Evolutionary conservation across 2,329 filamentous ascomycete genomes (phyloP).

Genomic region (Xylaria hypoxylon): DNA sequence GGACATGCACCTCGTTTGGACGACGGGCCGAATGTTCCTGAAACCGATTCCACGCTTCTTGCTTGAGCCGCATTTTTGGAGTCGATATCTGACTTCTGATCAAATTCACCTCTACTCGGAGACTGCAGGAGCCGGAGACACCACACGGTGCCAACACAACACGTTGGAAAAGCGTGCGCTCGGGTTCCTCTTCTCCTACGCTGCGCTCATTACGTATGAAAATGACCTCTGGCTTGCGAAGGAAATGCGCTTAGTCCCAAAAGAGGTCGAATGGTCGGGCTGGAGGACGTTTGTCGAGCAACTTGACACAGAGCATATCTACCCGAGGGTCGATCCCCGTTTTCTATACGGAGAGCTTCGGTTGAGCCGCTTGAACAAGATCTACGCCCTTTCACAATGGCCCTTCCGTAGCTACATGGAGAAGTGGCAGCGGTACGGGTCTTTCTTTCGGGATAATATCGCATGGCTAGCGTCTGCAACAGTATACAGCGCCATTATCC

Average conservation of each 20-base stretch:
- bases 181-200: constrained; percentile 56
- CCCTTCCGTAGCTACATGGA: not conserved
- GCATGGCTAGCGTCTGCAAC: constrained; percentile 54
- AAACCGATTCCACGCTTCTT: too few relatives aligned
- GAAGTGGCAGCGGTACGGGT: constrained; percentile 48
- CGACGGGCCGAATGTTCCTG: too few relatives aligned
- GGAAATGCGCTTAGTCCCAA: constrained; percentile 52
- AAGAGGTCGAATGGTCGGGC: not conserved
- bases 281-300: constrained; percentile 3
- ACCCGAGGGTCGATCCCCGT: too few relatives aligned
- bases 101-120: too few relatives aligned
- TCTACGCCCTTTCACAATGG: not conserved
- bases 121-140: too few relatives aligned
- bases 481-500: constrained; percentile 58
- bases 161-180: constrained; percentile 45
- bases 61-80: too few relatives aligned
- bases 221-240: constrained; percentile 56
- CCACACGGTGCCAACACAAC: not conserved
- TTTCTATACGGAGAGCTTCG: constrained; percentile 23
- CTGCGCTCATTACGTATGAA: constrained; percentile 52
- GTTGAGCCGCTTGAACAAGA: constrained; percentile 12
- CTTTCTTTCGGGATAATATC: constrained; percentile 59
- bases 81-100: too few relatives aligned
- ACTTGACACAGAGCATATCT: too few relatives aligned
- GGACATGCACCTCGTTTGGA: too few relatives aligned